Conservation (phyloP, 2,329 filamentous ascomycete genomes). For the Huntiella abstrusa region DNA sequence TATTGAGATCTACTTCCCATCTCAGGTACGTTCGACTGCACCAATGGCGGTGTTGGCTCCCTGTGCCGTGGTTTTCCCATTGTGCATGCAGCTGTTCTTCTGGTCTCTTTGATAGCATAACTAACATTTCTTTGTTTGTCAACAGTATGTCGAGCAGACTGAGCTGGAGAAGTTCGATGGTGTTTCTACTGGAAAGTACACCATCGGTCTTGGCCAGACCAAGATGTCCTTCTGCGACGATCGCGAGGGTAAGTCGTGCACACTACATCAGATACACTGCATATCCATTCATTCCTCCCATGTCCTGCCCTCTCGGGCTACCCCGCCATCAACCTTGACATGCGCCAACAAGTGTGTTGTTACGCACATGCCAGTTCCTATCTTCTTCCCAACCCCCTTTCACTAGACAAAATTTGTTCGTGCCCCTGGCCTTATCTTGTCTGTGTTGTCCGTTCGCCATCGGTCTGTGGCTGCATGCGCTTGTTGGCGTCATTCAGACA, state of each 20-base stretch:
- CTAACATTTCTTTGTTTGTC: neutral
- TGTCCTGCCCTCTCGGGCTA: neutral
- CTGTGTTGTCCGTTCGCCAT: neutral
- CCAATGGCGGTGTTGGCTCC: too few species aligned
- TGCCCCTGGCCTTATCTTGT: neutral
- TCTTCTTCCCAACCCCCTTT: neutral
- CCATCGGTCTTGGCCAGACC: slow-evolving; percentile 76
- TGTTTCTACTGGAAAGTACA: slow-evolving; percentile 68
- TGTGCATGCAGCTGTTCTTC: neutral
- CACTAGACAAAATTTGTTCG: neutral
- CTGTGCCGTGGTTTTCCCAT: neutral
- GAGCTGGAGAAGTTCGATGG: slow-evolving; percentile 79
- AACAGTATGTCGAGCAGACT: slow-evolving; percentile 63
- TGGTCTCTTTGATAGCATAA: neutral
- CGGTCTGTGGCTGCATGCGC: too few species aligned
- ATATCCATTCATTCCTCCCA: slow-evolving; percentile 1
- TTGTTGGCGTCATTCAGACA: too few species aligned
- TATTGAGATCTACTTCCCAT: slow-evolving; percentile 79
- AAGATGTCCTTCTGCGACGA: slow-evolving; percentile 89
- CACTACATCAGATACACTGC: slow-evolving; percentile 3
- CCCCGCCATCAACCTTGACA: neutral
- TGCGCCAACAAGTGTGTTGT: too few species aligned
- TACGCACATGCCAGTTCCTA: too few species aligned
- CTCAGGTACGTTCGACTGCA: slow-evolving; percentile 42
- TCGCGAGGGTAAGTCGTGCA: slow-evolving; percentile 47